These are phyloP conservation scores for Pneumocystis murina DNA, from an alignment of 1,139 yeast species.

Conservation along the genomic window DNA sequence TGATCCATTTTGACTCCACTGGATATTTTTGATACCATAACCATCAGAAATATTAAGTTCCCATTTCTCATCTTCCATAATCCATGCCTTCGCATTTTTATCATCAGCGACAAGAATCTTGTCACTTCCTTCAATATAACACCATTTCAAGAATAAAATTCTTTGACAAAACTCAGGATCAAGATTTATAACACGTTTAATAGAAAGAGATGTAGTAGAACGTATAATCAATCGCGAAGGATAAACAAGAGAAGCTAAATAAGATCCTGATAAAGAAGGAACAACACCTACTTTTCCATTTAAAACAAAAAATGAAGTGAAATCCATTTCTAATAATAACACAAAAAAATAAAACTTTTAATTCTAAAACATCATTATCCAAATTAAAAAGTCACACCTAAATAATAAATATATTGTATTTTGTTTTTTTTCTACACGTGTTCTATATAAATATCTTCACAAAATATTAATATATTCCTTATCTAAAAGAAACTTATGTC, in stretches of 20 bases:
- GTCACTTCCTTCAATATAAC: conserved; percentile 8
- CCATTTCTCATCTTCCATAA: conserved; percentile 9
- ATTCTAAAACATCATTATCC: neutral
- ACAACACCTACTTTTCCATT: neutral
- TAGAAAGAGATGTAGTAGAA: conserved; percentile 9
- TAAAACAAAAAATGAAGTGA: neutral
- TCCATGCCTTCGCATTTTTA: conserved; percentile 12
- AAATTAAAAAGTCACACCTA: neutral
- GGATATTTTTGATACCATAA: conserved; percentile 11
- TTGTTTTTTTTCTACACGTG: neutral
- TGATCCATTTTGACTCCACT: conserved; percentile 14
- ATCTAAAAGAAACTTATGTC: neutral
- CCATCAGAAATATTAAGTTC: conserved; percentile 10
- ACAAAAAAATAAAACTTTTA: neutral
- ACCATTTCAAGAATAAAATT: conserved; percentile 4
- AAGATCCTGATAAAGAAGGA: neutral
- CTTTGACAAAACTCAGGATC: conserved; percentile 3
- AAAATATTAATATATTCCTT: neutral
- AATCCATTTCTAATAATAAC: neutral
- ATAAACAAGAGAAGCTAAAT: conserved; percentile 3
- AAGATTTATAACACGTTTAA: conserved; percentile 8
- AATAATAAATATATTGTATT: neutral
- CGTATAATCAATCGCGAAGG: conserved; percentile 7
- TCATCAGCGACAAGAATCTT: conserved; percentile 13
- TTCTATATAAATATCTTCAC: neutral